Conservation (phyloP, 495 filamentous ascomycete species). For the Penicillium canescens region DNA sequence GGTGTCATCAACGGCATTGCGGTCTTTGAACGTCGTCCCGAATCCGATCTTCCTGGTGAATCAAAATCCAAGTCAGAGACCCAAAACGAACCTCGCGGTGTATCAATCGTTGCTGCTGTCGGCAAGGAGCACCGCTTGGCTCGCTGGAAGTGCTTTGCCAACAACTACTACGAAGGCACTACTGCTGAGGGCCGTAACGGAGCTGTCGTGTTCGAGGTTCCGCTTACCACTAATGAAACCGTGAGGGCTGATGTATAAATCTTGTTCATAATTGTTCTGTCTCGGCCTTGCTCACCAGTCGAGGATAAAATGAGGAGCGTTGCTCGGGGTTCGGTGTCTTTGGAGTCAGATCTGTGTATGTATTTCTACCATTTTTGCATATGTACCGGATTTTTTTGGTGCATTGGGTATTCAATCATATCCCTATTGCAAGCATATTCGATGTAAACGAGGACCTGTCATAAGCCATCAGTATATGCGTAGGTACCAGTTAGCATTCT, state of each 20-base stretch:
- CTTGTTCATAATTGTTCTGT: slow-evolving; percentile 12
- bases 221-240: slow-evolving; percentile 36
- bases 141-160: slow-evolving; percentile 61
- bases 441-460: neutral
- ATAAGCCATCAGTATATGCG: no score
- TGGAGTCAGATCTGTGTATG: slow-evolving; percentile 13
- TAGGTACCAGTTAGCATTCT: no score
- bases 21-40: slow-evolving; percentile 65
- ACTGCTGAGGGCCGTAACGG: slow-evolving; percentile 71
- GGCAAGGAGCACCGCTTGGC: slow-evolving; percentile 86
- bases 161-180: slow-evolving; percentile 39
- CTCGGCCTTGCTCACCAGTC: slow-evolving; percentile 5
- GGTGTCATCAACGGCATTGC: slow-evolving; percentile 86
- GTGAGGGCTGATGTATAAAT: slow-evolving; percentile 30
- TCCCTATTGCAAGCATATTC: slow-evolving; percentile 1
- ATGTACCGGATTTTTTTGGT: slow-evolving; percentile 6
- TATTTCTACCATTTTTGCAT: slow-evolving; percentile 15
- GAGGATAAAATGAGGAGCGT: slow-evolving; percentile 12
- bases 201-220: slow-evolving; percentile 77
- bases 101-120: slow-evolving; percentile 78
- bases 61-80: slow-evolving; percentile 59
- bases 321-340: slow-evolving; percentile 13
- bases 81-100: slow-evolving; percentile 51
- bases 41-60: slow-evolving; percentile 29
- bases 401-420: slow-evolving; percentile 7